Percentiles rank a stretch among this genome's conserved stretches.
Conservation (phyloP, 805 yeast genomes). For the Huiozyma sinensis region DNA sequence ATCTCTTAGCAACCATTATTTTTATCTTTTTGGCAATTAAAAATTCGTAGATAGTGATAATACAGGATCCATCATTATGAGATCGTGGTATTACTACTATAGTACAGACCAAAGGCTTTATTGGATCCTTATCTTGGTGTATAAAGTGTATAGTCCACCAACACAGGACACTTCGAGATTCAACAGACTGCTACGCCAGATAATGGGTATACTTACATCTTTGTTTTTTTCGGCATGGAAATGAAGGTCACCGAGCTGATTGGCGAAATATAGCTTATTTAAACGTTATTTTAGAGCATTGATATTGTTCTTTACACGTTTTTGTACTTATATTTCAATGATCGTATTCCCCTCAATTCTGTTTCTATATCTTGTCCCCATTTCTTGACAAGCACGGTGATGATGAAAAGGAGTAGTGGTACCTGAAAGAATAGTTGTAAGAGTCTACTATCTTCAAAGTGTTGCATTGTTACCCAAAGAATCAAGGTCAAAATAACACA, state of each 20-base stretch:
- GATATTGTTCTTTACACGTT: slow-evolving; percentile 12
- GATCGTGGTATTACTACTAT: too few species aligned
- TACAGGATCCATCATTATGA: too few species aligned
- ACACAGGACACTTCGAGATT: too few species aligned
- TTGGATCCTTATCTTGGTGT: too few species aligned
- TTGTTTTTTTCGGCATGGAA: neutral
- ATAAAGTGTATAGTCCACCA: too few species aligned
- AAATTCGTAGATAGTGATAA: too few species aligned
- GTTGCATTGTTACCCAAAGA: slow-evolving; percentile 18
- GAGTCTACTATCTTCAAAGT: slow-evolving; percentile 7
- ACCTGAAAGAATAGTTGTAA: slow-evolving; percentile 12
- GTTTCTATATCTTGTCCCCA: slow-evolving; percentile 17
- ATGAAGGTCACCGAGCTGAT: too few species aligned
- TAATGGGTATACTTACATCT: neutral
- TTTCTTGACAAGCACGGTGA: slow-evolving; percentile 10
- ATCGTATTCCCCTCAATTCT: slow-evolving; percentile 16
- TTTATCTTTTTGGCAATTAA: slow-evolving; percentile 5
- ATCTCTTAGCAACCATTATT: slow-evolving; percentile 21
- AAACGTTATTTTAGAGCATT: too few species aligned
- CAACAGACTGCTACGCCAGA: too few species aligned
- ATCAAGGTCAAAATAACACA: slow-evolving; percentile 17
- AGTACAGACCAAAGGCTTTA: too few species aligned
- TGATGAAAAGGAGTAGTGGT: slow-evolving; percentile 17
- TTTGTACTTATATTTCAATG: slow-evolving; percentile 25
- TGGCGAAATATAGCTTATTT: too few species aligned